Evolutionary conservation across 208 protist species (phyloP), one percentile per base, ranked within the genome.

Genomic region (Wallacemonas sp.): DNA sequence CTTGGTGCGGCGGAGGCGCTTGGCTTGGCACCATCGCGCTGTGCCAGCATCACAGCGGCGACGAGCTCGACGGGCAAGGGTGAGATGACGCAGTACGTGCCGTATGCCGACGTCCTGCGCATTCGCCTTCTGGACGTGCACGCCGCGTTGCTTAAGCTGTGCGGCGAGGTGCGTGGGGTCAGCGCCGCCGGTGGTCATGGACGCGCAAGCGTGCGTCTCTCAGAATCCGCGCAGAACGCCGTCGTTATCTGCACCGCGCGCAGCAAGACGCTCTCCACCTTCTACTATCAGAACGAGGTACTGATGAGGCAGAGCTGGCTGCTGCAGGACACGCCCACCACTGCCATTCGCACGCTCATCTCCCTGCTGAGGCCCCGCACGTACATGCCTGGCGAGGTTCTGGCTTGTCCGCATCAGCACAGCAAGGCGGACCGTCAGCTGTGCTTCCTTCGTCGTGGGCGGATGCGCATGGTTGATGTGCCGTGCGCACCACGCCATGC

Each of bases 301-400:
- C 63, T 89, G 26, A 81, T 92, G 81, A 80, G 89, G 59, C 89
- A 94, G 76, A 94, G 89, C 68, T 94, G 89, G 89, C 76, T 94
- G 54, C 73, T 94, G 44, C 89, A 94, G 69, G 89, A 94, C 63
- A 85, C 83, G 13, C 83, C 89, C 13, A 68, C 81, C 19, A 66
- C 73, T 42, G 92, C 85, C 9, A 83, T 94, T 33, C 82, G 82
- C 33, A 77, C 59, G 42, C 71, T 94, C 62, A 87, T 92, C n/a
- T 71, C 83, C 15, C 75, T 85, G 30, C 45, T 94, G 17, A 73
- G 74, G 21, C 79, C 89, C 17, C 85, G 63, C 52, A 87, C 77
- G 15, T 92, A 79, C 73, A 75, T 84, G 65, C 89, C 89, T 24
- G 83, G 85, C 1, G 89, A 92, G 55, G 74, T 92, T 21, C 81